A percentile compares a stretch with the other conserved stretches of the same genome.
These are phyloP conservation scores for Aspergillus diversus DNA, from an alignment of 495 filamentous ascomycete species.

Conservation along the genomic window DNA sequence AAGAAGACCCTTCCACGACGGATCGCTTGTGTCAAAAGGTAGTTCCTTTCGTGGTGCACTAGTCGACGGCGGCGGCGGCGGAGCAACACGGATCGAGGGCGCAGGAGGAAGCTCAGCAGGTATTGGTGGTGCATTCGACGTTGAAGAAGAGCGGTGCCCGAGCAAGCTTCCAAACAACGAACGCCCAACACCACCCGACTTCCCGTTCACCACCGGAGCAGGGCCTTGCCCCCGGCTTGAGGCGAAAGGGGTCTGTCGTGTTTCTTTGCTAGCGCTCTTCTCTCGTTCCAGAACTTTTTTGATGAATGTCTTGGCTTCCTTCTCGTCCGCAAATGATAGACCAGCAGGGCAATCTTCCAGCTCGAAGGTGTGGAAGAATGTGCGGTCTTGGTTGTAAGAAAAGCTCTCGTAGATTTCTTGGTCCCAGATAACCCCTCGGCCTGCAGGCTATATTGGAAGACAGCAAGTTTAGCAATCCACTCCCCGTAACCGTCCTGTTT, in stretches of 20 bases:
- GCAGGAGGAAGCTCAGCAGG: conserved; percentile 53
- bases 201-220: conserved; percentile 51
- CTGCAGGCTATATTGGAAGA: conserved; percentile 60
- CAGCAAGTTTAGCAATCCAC: conserved; percentile 25
- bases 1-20: conserved; percentile 80
- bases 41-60: conserved; percentile 55
- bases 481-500: background rate
- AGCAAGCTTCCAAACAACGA: conserved; percentile 71
- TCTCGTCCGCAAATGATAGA: conserved; percentile 91
- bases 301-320: conserved; percentile 91
- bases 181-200: conserved; percentile 47
- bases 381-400: conserved; percentile 91
- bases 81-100: conserved; percentile 52
- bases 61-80: conserved; percentile 39
- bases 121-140: conserved; percentile 51
- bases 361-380: conserved; percentile 97
- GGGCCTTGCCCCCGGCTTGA: conserved; percentile 55
- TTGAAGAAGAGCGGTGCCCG: conserved; percentile 69
- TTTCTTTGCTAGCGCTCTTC: conserved; percentile 89
- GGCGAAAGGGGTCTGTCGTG: conserved; percentile 75
- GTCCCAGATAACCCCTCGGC: conserved; percentile 94
- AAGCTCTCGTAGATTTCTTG: conserved; percentile 96
- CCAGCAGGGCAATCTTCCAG: conserved; percentile 88
- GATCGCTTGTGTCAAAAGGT: conserved; percentile 80
- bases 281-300: conserved; percentile 95